Conservation (phyloP, 2,329 filamentous ascomycete species). For the Delphinella strobiligena region DNA sequence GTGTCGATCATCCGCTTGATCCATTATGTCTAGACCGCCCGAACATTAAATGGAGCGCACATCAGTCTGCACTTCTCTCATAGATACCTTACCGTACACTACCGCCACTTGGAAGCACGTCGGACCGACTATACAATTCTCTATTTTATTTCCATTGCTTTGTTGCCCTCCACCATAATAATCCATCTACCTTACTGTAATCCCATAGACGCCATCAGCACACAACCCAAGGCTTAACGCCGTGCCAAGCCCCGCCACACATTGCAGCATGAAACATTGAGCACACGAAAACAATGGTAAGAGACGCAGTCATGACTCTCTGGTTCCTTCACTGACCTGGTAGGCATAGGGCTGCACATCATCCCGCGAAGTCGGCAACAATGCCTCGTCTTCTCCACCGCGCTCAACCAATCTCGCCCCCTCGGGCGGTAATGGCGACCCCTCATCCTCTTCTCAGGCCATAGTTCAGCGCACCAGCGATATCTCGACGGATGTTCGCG, state of each 20-base stretch:
- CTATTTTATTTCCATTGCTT: too few species aligned
- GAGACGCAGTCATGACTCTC: neutral
- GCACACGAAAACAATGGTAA: conserved; percentile 7
- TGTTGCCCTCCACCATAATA: too few species aligned
- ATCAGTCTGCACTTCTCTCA: too few species aligned
- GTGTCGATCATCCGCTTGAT: too few species aligned
- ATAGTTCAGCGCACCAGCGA: neutral
- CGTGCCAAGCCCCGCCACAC: neutral
- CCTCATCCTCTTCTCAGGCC: conserved; percentile 1
- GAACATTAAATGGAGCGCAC: too few species aligned
- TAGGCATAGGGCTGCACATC: conserved; percentile 4
- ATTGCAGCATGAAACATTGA: conserved; percentile 5
- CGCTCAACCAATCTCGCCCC: neutral
- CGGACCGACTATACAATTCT: too few species aligned
- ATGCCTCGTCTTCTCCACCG: neutral
- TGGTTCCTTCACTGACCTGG: neutral
- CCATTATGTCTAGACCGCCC: too few species aligned
- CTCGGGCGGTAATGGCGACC: neutral
- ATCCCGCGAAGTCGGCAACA: conserved; percentile 4
- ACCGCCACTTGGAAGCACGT: too few species aligned
- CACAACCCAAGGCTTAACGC: too few species aligned
- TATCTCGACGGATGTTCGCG: conserved; percentile 3
- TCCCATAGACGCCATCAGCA: too few species aligned
- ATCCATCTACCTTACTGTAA: too few species aligned
- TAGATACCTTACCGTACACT: too few species aligned